Percentiles rank a stretch among this genome's conserved stretches.
Evolutionary conservation across 768 basidiomycete species (phyloP).

Genomic region (Dentipellis sp.): DNA sequence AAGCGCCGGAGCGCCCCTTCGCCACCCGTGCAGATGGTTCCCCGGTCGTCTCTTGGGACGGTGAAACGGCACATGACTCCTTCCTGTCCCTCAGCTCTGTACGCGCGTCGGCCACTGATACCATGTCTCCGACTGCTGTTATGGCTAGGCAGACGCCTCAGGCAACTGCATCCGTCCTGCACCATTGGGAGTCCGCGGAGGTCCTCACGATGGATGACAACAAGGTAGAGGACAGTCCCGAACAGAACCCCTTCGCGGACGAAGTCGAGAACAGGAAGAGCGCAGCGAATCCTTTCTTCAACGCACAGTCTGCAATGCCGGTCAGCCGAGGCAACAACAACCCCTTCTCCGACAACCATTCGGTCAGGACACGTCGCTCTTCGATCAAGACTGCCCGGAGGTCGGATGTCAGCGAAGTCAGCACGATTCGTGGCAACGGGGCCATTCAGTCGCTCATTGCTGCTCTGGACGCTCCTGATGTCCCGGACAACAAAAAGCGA

Average conservation of each 20-base stretch:
- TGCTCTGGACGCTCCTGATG: conserved; percentile 3
- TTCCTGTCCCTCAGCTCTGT: conserved; percentile 7
- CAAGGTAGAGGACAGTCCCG: neutral
- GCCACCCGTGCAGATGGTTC: neutral
- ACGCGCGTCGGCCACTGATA: neutral
- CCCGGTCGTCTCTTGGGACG: conserved; percentile 7
- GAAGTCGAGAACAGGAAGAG: neutral
- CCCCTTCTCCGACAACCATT: conserved; percentile 9
- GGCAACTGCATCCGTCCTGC: conserved; percentile 6
- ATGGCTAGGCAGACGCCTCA: conserved; percentile 9
- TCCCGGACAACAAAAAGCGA: neutral
- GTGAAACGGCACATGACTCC: conserved; percentile 3
- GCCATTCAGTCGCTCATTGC: conserved; percentile 11
- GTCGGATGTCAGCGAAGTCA: conserved; percentile 3
- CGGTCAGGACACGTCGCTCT: conserved; percentile 7
- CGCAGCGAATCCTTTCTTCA: conserved; percentile 12
- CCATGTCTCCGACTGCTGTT: conserved; percentile 11
- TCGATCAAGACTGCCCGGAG: conserved; percentile 1
- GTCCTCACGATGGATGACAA: conserved; percentile 9
- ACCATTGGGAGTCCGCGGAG: conserved; percentile 15
- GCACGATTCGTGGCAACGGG: neutral
- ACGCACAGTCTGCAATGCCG: conserved; percentile 3
- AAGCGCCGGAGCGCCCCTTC: conserved; percentile 1
- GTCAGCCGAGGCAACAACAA: neutral
- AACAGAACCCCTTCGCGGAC: conserved; percentile 7